phyloP scores from a whole-genome alignment of 805 yeast species.

The Saccharomycopsis sp. region DNA sequence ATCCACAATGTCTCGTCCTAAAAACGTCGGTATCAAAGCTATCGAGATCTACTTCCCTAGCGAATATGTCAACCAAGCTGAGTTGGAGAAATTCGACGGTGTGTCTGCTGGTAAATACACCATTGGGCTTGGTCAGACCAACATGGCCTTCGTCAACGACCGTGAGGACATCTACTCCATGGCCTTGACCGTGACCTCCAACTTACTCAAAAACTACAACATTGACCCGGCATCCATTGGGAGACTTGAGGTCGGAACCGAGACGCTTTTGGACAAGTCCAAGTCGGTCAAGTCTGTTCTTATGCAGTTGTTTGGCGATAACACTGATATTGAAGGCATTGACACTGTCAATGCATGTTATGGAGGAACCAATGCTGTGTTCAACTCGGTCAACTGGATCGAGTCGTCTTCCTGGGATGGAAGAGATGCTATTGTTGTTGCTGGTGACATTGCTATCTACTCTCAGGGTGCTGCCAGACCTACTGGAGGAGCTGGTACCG shows the following conservation, averaged over 20 bases:
- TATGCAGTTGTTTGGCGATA: slow-evolving; percentile 87
- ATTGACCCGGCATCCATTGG: slow-evolving; percentile 80
- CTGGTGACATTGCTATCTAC: slow-evolving; percentile 97
- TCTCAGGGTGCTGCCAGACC: slow-evolving; percentile 98
- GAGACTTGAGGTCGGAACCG: slow-evolving; percentile 97
- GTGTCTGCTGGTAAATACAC: slow-evolving; percentile 95
- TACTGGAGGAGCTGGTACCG: slow-evolving; percentile 98
- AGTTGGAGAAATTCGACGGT: slow-evolving; percentile 76
- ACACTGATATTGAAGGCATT: slow-evolving; percentile 89
- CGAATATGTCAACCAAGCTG: slow-evolving; percentile 80
- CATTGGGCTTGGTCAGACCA: slow-evolving; percentile 97
- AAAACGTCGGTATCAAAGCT: slow-evolving; percentile 95
- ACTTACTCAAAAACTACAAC: slow-evolving; percentile 71
- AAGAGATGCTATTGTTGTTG: slow-evolving; percentile 91
- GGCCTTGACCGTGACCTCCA: slow-evolving; percentile 79
- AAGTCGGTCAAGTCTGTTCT: slow-evolving; percentile 93
- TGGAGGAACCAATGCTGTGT: slow-evolving; percentile 94
- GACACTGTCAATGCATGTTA: slow-evolving; percentile 97
- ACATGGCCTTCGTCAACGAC: slow-evolving; percentile 95
- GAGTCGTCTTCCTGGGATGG: slow-evolving; percentile 98
- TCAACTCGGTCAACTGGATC: slow-evolving; percentile 92
- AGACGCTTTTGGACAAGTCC: slow-evolving; percentile 92
- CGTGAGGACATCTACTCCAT: slow-evolving; percentile 95
- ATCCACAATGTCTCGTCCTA: slow-evolving; percentile 38
- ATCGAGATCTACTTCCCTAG: slow-evolving; percentile 87